phyloP scores from a whole-genome alignment of 768 basidiomycete genomes.

The Kwoniella newhampshirensis region DNA sequence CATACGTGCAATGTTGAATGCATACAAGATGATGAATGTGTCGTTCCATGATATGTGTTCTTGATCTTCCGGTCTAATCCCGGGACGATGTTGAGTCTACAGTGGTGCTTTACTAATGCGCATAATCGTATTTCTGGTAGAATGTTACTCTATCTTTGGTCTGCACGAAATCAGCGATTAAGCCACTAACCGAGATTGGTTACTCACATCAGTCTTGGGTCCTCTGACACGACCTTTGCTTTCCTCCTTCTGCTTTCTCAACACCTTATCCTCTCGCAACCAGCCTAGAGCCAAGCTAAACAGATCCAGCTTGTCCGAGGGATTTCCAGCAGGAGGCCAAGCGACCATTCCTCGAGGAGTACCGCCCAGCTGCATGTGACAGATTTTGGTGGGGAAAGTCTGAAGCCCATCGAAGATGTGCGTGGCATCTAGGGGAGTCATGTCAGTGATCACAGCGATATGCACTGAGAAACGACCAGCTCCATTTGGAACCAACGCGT shows the following conservation, averaged over 20 bases:
- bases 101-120: conserved; percentile 6
- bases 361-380: conserved; percentile 84
- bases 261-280: conserved; percentile 78
- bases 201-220: conserved; percentile 48
- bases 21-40: too few relatives aligned
- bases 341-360: conserved; percentile 61
- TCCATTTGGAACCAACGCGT: background rate
- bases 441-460: conserved; percentile 6
- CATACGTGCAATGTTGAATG: too few relatives aligned
- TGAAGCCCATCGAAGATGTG: conserved; percentile 94
- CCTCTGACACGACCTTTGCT: conserved; percentile 61
- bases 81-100: too few relatives aligned
- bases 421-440: conserved; percentile 69
- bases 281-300: conserved; percentile 78
- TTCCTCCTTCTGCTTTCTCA: conserved; percentile 54
- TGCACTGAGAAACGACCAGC: background rate
- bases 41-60: too few relatives aligned
- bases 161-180: conserved; percentile 21
- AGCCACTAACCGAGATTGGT: background rate
- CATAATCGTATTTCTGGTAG: conserved; percentile 53
- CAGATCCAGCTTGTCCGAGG: conserved; percentile 53
- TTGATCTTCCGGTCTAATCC: too few relatives aligned
- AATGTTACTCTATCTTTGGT: conserved; percentile 52
- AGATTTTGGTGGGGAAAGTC: conserved; percentile 88
- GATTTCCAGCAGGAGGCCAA: conserved; percentile 62